These are phyloP conservation scores for Leptodermis oblonga DNA, from an alignment of 257 asterid species.

Conservation along the genomic window DNA sequence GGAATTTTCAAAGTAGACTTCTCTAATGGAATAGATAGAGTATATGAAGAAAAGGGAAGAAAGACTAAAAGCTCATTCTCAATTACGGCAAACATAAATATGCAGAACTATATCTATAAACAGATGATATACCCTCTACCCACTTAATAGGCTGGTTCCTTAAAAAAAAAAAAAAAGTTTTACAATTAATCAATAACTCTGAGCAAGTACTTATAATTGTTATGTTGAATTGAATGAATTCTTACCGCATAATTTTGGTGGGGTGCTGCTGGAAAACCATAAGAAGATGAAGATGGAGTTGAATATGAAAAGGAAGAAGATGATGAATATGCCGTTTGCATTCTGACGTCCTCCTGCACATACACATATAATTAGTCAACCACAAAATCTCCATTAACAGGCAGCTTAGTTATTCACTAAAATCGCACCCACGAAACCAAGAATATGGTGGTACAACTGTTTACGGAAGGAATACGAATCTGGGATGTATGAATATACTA, in stretches of 20 bases:
- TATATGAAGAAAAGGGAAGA: neutral
- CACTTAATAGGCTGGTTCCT: too few relatives aligned
- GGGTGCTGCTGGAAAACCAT: conserved; percentile 44
- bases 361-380: conserved; percentile 4
- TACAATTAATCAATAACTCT: too few relatives aligned
- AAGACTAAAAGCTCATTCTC: neutral
- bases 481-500: too few relatives aligned
- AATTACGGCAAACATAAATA: neutral
- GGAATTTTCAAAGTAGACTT: too few relatives aligned
- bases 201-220: too few relatives aligned
- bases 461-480: too few relatives aligned
- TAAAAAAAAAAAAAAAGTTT: too few relatives aligned
- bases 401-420: too few relatives aligned
- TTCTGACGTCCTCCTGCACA: conserved; percentile 62
- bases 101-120: neutral
- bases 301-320: conserved; percentile 45
- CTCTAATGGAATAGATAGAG: neutral
- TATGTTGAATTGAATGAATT: too few relatives aligned
- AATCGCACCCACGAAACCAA: neutral
- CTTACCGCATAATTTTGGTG: conserved; percentile 53
- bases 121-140: too few relatives aligned
- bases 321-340: conserved; percentile 50
- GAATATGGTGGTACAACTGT: too few relatives aligned
- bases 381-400: neutral
- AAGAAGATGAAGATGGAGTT: conserved; percentile 43